Percentiles rank a stretch among this genome's conserved stretches.
Conservation (phyloP, 306 rosid species). For the Pyrus pyrifolia region DNA sequence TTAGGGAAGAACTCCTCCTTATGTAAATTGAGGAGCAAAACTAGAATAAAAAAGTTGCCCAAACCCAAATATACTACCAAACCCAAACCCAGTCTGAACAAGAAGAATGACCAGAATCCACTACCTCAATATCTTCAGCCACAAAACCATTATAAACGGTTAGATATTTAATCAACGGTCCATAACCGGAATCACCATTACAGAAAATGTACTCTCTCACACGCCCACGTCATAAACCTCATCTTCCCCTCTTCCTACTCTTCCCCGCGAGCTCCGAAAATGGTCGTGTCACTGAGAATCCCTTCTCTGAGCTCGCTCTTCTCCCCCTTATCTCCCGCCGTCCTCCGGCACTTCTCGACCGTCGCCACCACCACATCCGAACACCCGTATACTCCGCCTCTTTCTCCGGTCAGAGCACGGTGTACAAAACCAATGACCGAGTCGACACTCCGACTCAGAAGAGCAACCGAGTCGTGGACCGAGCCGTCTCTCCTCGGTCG, state of each 20-base stretch:
- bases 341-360: conserved; percentile 23
- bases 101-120: too few relatives aligned
- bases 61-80: too few relatives aligned
- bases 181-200: too few relatives aligned
- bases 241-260: neutral
- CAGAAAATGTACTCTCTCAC: too few relatives aligned
- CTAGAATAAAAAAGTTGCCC: too few relatives aligned
- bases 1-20: too few relatives aligned
- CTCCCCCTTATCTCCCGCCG: conserved; percentile 39
- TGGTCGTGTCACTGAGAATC: conserved; percentile 51
- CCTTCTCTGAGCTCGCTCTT: conserved; percentile 61
- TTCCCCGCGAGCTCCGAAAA: conserved; percentile 12
- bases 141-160: too few relatives aligned
- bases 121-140: too few relatives aligned
- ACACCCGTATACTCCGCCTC: conserved; percentile 15
- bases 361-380: conserved; percentile 22
- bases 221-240: neutral
- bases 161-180: too few relatives aligned
- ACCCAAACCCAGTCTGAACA: too few relatives aligned
- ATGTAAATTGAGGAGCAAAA: too few relatives aligned
- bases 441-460: conserved; percentile 41
- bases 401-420: conserved; percentile 49
- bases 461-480: conserved; percentile 47
- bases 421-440: conserved; percentile 34
- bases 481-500: conserved; percentile 77